phyloP scores from a whole-genome alignment of 2,329 filamentous ascomycete genomes.

The Botryotinia narcissicola region DNA sequence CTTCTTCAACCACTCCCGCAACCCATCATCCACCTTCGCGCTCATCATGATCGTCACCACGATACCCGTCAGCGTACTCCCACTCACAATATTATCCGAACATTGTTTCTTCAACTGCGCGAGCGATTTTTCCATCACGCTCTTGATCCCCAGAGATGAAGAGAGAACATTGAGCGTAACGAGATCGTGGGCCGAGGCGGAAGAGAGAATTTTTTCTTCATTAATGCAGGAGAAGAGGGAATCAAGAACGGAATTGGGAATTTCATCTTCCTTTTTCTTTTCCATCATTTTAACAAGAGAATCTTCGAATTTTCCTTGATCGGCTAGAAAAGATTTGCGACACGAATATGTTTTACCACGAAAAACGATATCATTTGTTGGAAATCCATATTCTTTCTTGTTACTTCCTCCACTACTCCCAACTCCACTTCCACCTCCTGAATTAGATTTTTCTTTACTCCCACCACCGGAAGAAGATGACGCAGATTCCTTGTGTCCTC shows the following conservation, averaged over 20 bases:
- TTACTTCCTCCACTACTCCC: not conserved
- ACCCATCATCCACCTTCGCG: slow-evolving; percentile 29
- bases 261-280: slow-evolving; percentile 31
- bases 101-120: slow-evolving; percentile 26
- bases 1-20: slow-evolving; percentile 30
- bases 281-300: slow-evolving; percentile 31
- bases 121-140: slow-evolving; percentile 25
- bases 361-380: slow-evolving; percentile 33
- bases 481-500: not conserved
- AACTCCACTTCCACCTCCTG: not conserved
- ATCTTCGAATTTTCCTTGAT: slow-evolving; percentile 33
- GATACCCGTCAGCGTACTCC: slow-evolving; percentile 23
- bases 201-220: slow-evolving; percentile 23
- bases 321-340: slow-evolving; percentile 30
- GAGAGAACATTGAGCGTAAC: slow-evolving; percentile 32
- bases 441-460: slow-evolving; percentile 4
- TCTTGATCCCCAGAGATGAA: slow-evolving; percentile 26
- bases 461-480: not conserved
- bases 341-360: slow-evolving; percentile 31
- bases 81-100: not conserved
- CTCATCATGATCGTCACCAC: slow-evolving; percentile 25
- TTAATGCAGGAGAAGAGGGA: slow-evolving; percentile 35
- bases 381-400: slow-evolving; percentile 24
- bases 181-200: slow-evolving; percentile 29
- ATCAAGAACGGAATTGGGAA: slow-evolving; percentile 30